Conservation (phyloP, 257 asterid species). For the Primulina huaijiensis region DNA sequence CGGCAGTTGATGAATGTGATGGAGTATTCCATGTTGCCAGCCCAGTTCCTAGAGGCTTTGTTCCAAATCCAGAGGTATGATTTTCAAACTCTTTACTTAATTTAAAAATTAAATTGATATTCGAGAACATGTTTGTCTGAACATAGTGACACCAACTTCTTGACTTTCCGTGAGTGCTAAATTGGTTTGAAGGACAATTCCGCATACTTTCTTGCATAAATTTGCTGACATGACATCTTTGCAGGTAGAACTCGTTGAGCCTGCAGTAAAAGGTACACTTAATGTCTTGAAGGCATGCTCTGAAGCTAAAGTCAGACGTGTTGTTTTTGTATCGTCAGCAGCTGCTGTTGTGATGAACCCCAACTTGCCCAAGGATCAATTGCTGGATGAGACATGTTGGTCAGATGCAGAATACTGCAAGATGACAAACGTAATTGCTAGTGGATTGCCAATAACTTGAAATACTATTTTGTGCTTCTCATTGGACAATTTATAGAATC, state of each 20-base stretch:
- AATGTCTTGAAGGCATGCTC: constrained; percentile 80
- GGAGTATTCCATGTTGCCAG: constrained; percentile 85
- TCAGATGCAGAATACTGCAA: constrained; percentile 77
- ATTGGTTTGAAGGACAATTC: background rate
- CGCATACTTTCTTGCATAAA: background rate
- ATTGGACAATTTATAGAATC: background rate
- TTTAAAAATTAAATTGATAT: background rate
- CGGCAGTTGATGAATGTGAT: constrained; percentile 60
- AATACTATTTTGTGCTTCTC: background rate
- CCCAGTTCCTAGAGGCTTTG: constrained; percentile 64
- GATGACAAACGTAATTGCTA: constrained; percentile 47
- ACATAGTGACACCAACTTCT: background rate
- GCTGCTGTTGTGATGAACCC: constrained; percentile 62
- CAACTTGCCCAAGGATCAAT: constrained; percentile 52
- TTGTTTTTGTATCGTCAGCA: constrained; percentile 64
- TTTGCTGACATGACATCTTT: constrained; percentile 1
- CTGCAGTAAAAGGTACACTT: constrained; percentile 67
- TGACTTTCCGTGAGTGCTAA: background rate
- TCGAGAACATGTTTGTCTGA: background rate
- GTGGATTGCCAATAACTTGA: background rate
- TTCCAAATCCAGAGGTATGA: constrained; percentile 70
- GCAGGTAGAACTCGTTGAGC: constrained; percentile 78
- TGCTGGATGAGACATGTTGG: constrained; percentile 74
- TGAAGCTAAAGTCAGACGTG: constrained; percentile 53
- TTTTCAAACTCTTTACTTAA: background rate